Conservation (phyloP, 192 early-diverging fungal genomes). For the Umbelopsis isabellina region DNA sequence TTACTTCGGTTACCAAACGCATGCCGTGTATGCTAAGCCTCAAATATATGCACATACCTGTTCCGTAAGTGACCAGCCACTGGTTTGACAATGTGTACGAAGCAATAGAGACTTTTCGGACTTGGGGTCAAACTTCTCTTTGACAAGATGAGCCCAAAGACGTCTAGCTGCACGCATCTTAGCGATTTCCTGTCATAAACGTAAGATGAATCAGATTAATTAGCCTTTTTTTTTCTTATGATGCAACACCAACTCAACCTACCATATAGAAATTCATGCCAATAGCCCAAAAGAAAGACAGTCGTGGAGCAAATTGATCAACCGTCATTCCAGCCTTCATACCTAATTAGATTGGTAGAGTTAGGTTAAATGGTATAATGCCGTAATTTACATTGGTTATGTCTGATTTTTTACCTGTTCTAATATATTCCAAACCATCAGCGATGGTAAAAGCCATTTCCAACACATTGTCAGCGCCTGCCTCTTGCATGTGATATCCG, state of each 20-base stretch:
- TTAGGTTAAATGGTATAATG: neutral
- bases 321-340: slow-evolving; percentile 85
- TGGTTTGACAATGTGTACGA: slow-evolving; percentile 90
- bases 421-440: slow-evolving; percentile 83
- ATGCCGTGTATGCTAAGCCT: neutral
- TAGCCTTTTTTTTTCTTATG: too few relatives aligned
- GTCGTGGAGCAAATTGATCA: slow-evolving; percentile 85
- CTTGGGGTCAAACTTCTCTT: slow-evolving; percentile 85
- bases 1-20: neutral
- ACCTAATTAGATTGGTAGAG: slow-evolving; percentile 43
- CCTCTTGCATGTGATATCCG: slow-evolving; percentile 93
- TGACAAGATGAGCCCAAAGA: slow-evolving; percentile 81
- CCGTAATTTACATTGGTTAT: neutral
- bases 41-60: slow-evolving; percentile 41
- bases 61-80: slow-evolving; percentile 90
- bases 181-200: slow-evolving; percentile 68
- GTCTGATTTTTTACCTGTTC: slow-evolving; percentile 50
- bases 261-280: slow-evolving; percentile 96
- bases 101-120: slow-evolving; percentile 79
- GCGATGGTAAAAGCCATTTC: slow-evolving; percentile 93
- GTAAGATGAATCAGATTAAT: neutral
- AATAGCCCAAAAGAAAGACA: slow-evolving; percentile 92
- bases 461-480: slow-evolving; percentile 85
- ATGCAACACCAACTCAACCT: neutral
- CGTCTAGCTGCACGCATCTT: slow-evolving; percentile 87